Percentiles rank a stretch among this genome's conserved stretches.
phyloP scores from a whole-genome alignment of 495 filamentous ascomycete genomes.

The Cryomyces minteri region DNA sequence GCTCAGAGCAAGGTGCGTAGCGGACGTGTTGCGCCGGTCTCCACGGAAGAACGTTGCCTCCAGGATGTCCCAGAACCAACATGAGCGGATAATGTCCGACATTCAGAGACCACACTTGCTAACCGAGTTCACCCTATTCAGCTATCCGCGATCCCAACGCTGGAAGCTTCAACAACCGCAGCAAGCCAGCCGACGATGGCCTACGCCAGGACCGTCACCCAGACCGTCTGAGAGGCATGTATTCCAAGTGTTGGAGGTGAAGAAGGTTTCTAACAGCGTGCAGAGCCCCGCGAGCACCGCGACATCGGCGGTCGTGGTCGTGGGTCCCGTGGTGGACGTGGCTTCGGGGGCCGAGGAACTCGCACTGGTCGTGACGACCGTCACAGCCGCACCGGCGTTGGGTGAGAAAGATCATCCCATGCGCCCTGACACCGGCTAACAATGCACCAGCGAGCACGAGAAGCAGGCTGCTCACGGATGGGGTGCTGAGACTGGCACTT shows the following conservation, averaged over 20 bases:
- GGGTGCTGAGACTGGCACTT: constrained; percentile 63
- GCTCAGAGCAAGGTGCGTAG: constrained; percentile 69
- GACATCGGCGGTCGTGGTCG: constrained; percentile 31
- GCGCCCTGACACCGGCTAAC: neutral
- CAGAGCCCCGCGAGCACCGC: constrained; percentile 11
- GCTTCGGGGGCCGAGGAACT: constrained; percentile 31
- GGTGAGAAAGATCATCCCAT: constrained; percentile 29
- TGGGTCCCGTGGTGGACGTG: constrained; percentile 26
- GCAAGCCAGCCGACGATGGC: constrained; percentile 58
- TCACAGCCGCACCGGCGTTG: constrained; percentile 54
- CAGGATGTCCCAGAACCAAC: no score
- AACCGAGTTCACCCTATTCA: constrained; percentile 17
- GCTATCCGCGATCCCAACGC: constrained; percentile 85
- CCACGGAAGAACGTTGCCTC: no score
- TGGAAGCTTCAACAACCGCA: constrained; percentile 65
- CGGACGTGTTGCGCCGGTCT: neutral
- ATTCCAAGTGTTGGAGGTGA: neutral
- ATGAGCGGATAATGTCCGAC: no score
- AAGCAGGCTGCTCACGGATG: constrained; percentile 87
- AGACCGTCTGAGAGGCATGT: constrained; percentile 22
- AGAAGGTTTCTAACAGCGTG: constrained; percentile 2
- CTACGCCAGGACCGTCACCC: constrained; percentile 28
- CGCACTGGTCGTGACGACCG: constrained; percentile 41
- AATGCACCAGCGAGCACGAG: constrained; percentile 51
- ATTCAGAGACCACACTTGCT: constrained; percentile 4